Conservation (phyloP, 768 basidiomycete species). For the Kwoniella newhampshirensis region DNA sequence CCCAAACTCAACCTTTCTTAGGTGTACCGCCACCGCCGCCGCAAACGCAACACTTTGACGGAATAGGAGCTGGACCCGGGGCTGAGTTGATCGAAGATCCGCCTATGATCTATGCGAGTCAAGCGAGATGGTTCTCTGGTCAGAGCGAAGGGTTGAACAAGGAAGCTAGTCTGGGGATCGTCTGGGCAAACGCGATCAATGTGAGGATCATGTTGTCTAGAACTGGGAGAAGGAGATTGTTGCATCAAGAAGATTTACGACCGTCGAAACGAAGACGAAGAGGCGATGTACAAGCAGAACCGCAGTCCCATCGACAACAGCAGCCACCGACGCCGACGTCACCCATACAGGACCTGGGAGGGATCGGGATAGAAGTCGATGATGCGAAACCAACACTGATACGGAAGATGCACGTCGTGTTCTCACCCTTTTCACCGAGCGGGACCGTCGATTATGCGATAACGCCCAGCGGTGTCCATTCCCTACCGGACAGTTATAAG, state of each 20-base stretch:
- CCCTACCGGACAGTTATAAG: constrained; percentile 24
- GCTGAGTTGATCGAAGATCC: constrained; percentile 20
- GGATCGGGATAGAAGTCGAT: constrained; percentile 5
- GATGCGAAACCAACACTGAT: constrained; percentile 58
- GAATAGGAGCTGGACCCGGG: no score
- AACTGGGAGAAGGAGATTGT: constrained; percentile 66
- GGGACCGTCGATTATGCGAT: constrained; percentile 75
- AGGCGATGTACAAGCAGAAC: constrained; percentile 39
- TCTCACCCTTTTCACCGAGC: constrained; percentile 65
- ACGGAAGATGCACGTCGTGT: constrained; percentile 73
- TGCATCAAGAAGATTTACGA: constrained; percentile 51
- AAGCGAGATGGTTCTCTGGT: constrained; percentile 73
- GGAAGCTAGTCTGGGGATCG: constrained; percentile 80
- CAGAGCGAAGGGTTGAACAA: constrained; percentile 65
- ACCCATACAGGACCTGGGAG: background rate
- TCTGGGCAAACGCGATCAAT: constrained; percentile 93
- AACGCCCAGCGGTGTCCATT: constrained; percentile 61
- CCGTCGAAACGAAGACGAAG: constrained; percentile 22
- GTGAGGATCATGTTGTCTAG: constrained; percentile 76
- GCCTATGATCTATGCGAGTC: constrained; percentile 65
- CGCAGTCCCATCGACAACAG: constrained; percentile 1
- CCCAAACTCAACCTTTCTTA: constrained; percentile 16
- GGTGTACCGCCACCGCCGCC: no score
- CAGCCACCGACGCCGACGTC: background rate
- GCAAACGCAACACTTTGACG: no score